Conservation (phyloP, 305 asterid species). For the Solanum chacoense region DNA sequence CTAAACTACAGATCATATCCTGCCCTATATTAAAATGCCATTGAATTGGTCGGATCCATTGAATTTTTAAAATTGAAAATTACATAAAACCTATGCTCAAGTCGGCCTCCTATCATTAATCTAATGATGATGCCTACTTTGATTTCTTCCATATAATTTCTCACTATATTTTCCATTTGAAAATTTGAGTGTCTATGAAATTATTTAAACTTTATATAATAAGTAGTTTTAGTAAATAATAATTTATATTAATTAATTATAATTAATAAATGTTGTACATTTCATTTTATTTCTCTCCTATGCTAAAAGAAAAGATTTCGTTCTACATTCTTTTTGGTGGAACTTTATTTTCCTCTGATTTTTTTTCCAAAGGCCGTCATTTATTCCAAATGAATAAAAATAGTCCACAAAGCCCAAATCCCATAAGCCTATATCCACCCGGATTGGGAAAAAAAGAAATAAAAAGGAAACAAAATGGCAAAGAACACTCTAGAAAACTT, state of each 20-base stretch:
- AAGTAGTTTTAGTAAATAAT: background rate
- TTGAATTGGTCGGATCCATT: background rate
- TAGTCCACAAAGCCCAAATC: background rate
- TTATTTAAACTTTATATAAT: no score
- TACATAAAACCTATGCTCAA: background rate
- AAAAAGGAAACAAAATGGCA: background rate
- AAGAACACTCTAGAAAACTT: background rate
- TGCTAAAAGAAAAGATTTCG: background rate
- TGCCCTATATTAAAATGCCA: background rate
- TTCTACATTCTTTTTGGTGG: background rate
- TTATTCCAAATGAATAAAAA: background rate
- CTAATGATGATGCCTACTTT: background rate
- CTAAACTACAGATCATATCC: background rate
- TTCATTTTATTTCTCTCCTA: background rate
- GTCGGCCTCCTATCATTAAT: background rate
- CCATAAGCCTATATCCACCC: background rate
- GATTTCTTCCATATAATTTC: background rate
- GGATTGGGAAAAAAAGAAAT: background rate
- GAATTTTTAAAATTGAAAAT: no score
- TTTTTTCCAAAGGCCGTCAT: background rate
- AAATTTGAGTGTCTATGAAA: background rate
- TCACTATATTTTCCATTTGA: background rate
- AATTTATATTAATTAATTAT: no score
- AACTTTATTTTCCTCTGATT: background rate
- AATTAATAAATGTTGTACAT: background rate